Conservation (phyloP, 2,329 filamentous ascomycete genomes). For the Fusarium kyushuense region DNA sequence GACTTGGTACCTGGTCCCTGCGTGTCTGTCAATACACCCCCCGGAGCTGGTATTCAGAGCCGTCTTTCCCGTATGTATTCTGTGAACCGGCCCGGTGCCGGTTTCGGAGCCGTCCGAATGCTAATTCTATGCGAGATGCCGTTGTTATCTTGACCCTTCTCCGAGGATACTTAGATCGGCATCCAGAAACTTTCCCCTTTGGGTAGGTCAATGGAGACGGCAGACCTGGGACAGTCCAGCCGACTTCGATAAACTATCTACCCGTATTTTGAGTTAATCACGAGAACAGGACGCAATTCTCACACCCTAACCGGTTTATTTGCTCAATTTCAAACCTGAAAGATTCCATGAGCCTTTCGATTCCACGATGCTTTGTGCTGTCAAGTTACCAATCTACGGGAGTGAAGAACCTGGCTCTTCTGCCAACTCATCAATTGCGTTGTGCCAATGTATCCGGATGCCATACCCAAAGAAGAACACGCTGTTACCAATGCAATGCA, state of each 20-base stretch:
- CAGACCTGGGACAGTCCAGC: background rate
- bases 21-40: slow-evolving; percentile 9
- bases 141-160: background rate
- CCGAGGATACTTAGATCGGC: background rate
- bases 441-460: slow-evolving; percentile 1
- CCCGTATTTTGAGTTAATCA: background rate
- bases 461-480: slow-evolving; percentile 25
- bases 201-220: slow-evolving; percentile 32
- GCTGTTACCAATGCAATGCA: slow-evolving; percentile 30
- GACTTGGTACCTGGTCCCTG: background rate
- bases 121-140: slow-evolving; percentile 4
- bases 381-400: slow-evolving; percentile 7
- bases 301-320: background rate
- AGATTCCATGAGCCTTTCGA: background rate
- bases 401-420: slow-evolving; percentile 5
- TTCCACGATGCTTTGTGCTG: slow-evolving; percentile 7
- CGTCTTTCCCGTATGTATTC: slow-evolving; percentile 17
- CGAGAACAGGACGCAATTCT: background rate
- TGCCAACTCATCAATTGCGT: slow-evolving; percentile 8
- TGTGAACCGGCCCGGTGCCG: slow-evolving; percentile 45
- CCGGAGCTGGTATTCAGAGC: slow-evolving; percentile 9
- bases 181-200: slow-evolving; percentile 41
- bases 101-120: slow-evolving; percentile 37
- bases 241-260: background rate
- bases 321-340: background rate